Evolutionary conservation across 1,139 yeast species (phyloP), one percentile per base, ranked within the genome.

Genomic region (Sugiyamaella neomexicana): DNA sequence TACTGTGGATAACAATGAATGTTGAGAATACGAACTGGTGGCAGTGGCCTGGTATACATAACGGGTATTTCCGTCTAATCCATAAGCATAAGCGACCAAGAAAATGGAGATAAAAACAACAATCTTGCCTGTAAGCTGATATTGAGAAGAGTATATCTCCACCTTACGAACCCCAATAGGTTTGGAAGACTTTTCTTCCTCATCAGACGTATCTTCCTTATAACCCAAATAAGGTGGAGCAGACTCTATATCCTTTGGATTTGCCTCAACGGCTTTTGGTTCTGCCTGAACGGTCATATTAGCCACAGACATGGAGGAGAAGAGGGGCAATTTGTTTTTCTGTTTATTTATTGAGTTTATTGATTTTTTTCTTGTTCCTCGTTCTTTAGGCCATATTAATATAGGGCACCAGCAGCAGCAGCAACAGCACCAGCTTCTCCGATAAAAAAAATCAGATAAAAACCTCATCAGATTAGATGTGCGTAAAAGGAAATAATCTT

Each of bases 1-100:
- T 53, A 86, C 80, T 4, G 91, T 83, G 3, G 93, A 78, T 50
- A 81, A 70, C 53, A 85, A 73, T 12, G 90, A 81, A 67, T 84
- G 90, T 20, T 72, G 64, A 5, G 76, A 61, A 68, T 82, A 86
- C 2, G 84, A 77, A 44, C 75, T 69, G 23, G 87, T 79, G 5
- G 90, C 90, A 58, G 75, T 74, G 20, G 76, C 62, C 58, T 80
- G 82, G 68, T 76, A 76, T 29, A 76, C 74, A 52, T 68, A 71
- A 60, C 89, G 76, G 45, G 80, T 69, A 17, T 76, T 76, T 52
- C 80, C 77, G 64, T 85, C 90, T 36, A 86, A 71, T n/a, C 88
- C 84, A 64, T 85, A 86, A 38, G 80, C 80, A 65, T 84, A 86
- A 23, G 88, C 79, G 56, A 83, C 79, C 15, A 81, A 60, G 65